Conservation (phyloP, 768 basidiomycete species). For the Lepiota venenata region DNA sequence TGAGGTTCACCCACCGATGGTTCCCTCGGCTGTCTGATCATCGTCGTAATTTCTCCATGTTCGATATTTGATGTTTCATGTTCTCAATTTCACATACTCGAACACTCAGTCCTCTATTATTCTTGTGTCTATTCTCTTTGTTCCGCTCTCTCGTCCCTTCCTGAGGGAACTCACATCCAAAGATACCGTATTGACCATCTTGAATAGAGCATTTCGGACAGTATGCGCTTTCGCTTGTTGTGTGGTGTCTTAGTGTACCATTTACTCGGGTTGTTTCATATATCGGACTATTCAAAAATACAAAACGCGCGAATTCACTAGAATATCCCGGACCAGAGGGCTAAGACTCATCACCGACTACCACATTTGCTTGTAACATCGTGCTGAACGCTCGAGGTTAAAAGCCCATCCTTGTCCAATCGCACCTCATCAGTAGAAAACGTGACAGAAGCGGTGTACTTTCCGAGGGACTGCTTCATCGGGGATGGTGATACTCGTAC, state of each 20-base stretch:
- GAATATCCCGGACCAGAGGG: too few relatives aligned
- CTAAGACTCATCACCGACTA: background rate
- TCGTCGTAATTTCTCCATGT: too few relatives aligned
- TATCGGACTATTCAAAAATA: too few relatives aligned
- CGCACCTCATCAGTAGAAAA: conserved; percentile 59
- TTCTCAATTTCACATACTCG: too few relatives aligned
- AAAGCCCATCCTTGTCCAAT: conserved; percentile 32
- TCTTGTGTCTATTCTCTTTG: too few relatives aligned
- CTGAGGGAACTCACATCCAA: background rate
- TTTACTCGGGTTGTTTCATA: too few relatives aligned
- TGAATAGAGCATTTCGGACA: background rate
- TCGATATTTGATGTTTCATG: too few relatives aligned
- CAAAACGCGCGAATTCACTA: too few relatives aligned
- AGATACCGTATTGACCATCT: background rate
- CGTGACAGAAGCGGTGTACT: conserved; percentile 42
- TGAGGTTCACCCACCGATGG: too few relatives aligned
- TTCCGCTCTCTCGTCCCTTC: too few relatives aligned
- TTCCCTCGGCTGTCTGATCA: too few relatives aligned
- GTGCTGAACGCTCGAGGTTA: conserved; percentile 17
- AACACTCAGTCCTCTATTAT: too few relatives aligned
- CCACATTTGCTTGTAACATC: conserved; percentile 18
- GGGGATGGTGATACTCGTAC: conserved; percentile 42
- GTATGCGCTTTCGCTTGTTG: background rate
- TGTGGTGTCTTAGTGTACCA: background rate
- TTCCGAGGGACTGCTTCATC: conserved; percentile 33